Evolutionary conservation across 805 yeast genomes (phyloP).

Genomic region (Candida alai): DNA sequence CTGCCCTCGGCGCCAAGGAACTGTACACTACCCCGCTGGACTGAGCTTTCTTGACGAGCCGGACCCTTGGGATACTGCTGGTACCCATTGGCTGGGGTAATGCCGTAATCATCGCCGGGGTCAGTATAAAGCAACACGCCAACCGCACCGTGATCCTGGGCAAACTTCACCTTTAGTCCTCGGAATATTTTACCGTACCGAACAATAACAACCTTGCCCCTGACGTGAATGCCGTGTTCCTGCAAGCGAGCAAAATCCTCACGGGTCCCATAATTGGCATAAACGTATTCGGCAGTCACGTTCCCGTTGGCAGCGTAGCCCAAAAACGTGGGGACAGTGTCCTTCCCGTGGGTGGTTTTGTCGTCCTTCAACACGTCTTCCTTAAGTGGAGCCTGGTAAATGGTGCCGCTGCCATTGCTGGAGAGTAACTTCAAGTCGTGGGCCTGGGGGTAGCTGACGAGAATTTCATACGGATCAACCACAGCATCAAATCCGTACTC

Average conservation of each 20-base stretch:
- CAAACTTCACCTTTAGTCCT: conserved; percentile 58
- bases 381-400: conserved; percentile 46
- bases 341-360: conserved; percentile 33
- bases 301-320: conserved; percentile 65
- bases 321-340: conserved; percentile 49
- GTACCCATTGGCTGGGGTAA: conserved; percentile 53
- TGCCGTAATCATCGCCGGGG: conserved; percentile 56
- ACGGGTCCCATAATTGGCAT: conserved; percentile 55
- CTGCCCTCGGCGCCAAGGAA: conserved; percentile 47
- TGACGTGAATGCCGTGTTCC: conserved; percentile 38
- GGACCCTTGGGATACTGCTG: conserved; percentile 58
- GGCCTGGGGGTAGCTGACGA: conserved; percentile 49
- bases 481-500: conserved; percentile 49
- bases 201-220: conserved; percentile 56
- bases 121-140: conserved; percentile 59
- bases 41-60: conserved; percentile 58
- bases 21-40: conserved; percentile 60
- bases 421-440: conserved; percentile 36
- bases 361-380: conserved; percentile 47
- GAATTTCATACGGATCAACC: conserved; percentile 54
- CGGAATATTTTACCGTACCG: conserved; percentile 50
- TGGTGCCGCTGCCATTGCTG: conserved; percentile 22
- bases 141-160: conserved; percentile 57
- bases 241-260: conserved; percentile 50
- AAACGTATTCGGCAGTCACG: conserved; percentile 51